Evolutionary conservation across 768 basidiomycete genomes (phyloP), one percentile per base, ranked within the genome.

Genomic region (Mycena amicta): DNA sequence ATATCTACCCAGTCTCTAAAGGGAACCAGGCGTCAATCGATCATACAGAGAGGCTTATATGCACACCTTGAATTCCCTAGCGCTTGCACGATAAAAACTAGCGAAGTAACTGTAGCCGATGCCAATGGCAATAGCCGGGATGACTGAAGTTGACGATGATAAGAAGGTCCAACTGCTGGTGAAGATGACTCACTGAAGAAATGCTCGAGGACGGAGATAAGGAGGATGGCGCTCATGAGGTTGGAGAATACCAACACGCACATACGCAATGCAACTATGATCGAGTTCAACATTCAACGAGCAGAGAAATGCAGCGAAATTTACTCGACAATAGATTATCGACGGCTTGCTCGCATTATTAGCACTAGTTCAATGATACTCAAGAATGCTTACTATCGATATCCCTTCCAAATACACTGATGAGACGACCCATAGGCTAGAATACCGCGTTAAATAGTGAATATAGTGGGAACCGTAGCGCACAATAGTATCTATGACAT

Each of bases 101-200:
- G 86, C 84, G 55, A 86, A 84, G 67, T 88, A 84, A 52, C 71
- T 78, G 70, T 92, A 93, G 4, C 83, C 80, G n/a, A 85, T 57
- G 1, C 76, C 71, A 46, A 91, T 80, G 20, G 78, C 74, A 30
- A 81, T 64, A 0, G 78, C 83, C 0, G 80, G 83, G 39, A 86
- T 78, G 60, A 88, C 84, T 85, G 15, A 30, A n/a, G n/a, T n/a
- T n/a, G n/a, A 4, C 46, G n/a, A 31, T n/a, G 12, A 6, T n/a
- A 3, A 43, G n/a, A 30, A 15, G 5, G 43, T 53, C 16, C 18
- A 47, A 53, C 13, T 15, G 53, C 50, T 6, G 29, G 3, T 23
- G 15, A 55, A n/a, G 30, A 29, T 2, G 31, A 51, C 82, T 70
- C 56, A 86, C 85, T 73, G 72, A 88, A 88, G 69, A 84, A 87